Evolutionary conservation across 2,329 filamentous ascomycete species (phyloP), one percentile per base, ranked within the genome.

Genomic region (Trichoderma polysporum): DNA sequence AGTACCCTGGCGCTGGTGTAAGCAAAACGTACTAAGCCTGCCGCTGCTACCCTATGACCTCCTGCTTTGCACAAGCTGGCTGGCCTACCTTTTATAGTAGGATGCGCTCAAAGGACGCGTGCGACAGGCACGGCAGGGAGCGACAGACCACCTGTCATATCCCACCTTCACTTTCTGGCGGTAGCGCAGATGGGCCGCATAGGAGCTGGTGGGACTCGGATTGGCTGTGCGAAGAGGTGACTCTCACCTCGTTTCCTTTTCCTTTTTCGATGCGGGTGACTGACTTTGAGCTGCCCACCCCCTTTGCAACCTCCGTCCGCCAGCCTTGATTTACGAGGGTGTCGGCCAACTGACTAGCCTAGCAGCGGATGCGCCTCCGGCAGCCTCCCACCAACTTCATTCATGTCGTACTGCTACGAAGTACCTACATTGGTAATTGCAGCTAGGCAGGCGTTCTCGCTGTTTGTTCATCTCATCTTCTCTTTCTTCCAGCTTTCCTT

Each of bases 181-280:
- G 59, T 62, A 62, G 47, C 59, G 58, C 58, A 62, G 33, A 53
- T 19, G 25, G 49, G 27, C 33, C 19, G 59, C 33, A 45, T 39
- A 52, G 59, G 59, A 62, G 33, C 33, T 62, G 49, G 47, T 60
- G 59, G 49, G 59, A 41, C 47, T 25, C 37, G 59, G 35, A 31
- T 41, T 29, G 59, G 37, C 27, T 19, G 19, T 12, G 22, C n/a
- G n/a, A 41, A 19, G 56, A 59, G 56, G 56, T 59, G 39, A 59
- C 49, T 62, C 59, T 62, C 49, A 53, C 49, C 59, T 62, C 35
- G 59, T 53, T 52, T 53, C 59, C 19, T 31, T 62, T 53, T 52
- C 59, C 47, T 29, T 29, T 62, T 62, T 62, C 29, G 59, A 54
- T 19, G 41, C n/a, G 41, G 41, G n/a, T 19, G 41, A 45, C 41